Conservation (phyloP, 495 filamentous ascomycete genomes). For the Collariella sp. region DNA sequence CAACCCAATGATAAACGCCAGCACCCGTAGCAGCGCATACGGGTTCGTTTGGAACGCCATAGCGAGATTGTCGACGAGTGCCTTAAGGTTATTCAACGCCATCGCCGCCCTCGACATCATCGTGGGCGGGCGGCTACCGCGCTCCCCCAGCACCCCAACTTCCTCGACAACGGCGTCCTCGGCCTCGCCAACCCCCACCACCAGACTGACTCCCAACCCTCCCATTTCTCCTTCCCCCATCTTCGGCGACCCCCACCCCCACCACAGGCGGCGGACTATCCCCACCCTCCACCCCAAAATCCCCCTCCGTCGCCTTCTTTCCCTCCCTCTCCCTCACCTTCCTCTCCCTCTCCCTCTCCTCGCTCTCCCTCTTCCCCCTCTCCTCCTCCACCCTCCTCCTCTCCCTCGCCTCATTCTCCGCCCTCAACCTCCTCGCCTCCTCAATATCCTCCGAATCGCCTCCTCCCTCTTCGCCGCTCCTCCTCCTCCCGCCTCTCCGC, state of each 20-base stretch:
- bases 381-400: slow-evolving; percentile 38
- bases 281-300: slow-evolving; percentile 5
- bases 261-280: background rate
- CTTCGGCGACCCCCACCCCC: background rate
- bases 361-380: slow-evolving; percentile 29
- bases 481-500: slow-evolving; percentile 54
- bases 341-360: slow-evolving; percentile 18
- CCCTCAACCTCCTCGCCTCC: slow-evolving; percentile 41
- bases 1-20: slow-evolving; percentile 78
- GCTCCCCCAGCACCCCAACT: slow-evolving; percentile 7
- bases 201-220: background rate
- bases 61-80: slow-evolving; percentile 53
- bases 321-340: slow-evolving; percentile 5
- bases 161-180: slow-evolving; percentile 19
- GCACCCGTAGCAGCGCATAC: slow-evolving; percentile 58
- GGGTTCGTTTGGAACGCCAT: slow-evolving; percentile 62
- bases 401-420: slow-evolving; percentile 49
- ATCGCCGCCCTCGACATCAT: slow-evolving; percentile 43
- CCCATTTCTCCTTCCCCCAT: background rate
- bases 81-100: slow-evolving; percentile 47
- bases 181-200: slow-evolving; percentile 16
- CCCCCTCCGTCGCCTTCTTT: slow-evolving; percentile 5
- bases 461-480: slow-evolving; percentile 52
- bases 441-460: slow-evolving; percentile 52
- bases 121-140: slow-evolving; percentile 26